Percentiles rank a stretch among this genome's conserved stretches.
Conservation (phyloP, 176 grass and related monocot genomes). For the Lolium rigidum region DNA sequence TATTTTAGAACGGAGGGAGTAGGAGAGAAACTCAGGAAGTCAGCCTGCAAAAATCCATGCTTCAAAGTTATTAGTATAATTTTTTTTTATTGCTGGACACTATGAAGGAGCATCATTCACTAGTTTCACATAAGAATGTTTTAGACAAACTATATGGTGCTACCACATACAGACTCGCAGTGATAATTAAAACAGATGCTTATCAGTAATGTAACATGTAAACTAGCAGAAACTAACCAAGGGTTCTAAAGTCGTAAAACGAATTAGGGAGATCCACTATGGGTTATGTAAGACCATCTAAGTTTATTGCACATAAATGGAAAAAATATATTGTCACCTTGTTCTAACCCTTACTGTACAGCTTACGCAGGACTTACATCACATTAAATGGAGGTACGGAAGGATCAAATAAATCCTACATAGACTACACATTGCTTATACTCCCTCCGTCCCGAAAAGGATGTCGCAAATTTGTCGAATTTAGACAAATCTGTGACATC, state of each 20-base stretch:
- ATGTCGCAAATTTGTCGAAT: too few species aligned
- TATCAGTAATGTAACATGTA: constrained; percentile 6
- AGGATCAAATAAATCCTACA: neutral
- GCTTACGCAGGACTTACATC: neutral
- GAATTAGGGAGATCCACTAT: neutral
- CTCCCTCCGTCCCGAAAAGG: too few species aligned
- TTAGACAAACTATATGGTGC: neutral
- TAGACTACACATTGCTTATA: neutral
- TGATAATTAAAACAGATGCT: neutral
- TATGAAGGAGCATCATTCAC: neutral
- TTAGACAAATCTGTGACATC: too few species aligned
- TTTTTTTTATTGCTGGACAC: neutral
- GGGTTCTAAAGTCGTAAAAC: neutral
- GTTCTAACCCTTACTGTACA: neutral
- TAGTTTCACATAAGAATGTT: constrained; percentile 1
- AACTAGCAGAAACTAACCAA: neutral
- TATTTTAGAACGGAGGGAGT: too few species aligned
- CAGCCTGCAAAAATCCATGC: neutral
- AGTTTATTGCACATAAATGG: constrained; percentile 4
- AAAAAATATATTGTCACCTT: neutral
- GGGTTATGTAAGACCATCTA: neutral
- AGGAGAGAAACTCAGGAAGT: neutral
- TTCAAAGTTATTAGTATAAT: neutral
- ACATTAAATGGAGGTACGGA: neutral
- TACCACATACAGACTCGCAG: neutral